These are phyloP conservation scores for Epichloe gansuensis DNA, from an alignment of 2,329 filamentous ascomycete genomes.

Conservation along the genomic window DNA sequence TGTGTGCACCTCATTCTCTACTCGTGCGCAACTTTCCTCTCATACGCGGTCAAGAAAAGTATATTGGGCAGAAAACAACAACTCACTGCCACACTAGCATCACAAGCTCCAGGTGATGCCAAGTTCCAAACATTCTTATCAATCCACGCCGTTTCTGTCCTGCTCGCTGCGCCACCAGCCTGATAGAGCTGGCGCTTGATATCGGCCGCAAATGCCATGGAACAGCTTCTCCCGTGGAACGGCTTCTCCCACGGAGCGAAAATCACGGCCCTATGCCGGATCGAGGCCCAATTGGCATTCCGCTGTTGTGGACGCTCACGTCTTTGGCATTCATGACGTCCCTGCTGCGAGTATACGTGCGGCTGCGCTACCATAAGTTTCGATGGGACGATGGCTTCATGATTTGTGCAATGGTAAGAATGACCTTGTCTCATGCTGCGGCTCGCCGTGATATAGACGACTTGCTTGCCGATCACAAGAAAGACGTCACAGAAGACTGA, in stretches of 20 bases:
- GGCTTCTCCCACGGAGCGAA: not conserved
- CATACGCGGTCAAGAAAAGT: too few relatives aligned
- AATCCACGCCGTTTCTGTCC: too few relatives aligned
- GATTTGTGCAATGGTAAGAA: conserved; percentile 10
- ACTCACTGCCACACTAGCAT: too few relatives aligned
- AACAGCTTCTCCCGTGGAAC: too few relatives aligned
- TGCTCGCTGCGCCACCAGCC: not conserved
- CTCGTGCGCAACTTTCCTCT: too few relatives aligned
- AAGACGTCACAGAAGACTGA: too few relatives aligned
- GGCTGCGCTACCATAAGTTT: conserved; percentile 7
- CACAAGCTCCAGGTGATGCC: too few relatives aligned
- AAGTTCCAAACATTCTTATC: too few relatives aligned
- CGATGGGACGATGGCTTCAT: conserved; percentile 12
- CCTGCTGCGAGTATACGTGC: conserved; percentile 7
- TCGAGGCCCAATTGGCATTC: conserved; percentile 6
- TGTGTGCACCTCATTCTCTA: too few relatives aligned
- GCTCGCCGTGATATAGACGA: too few relatives aligned
- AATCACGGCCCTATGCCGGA: conserved; percentile 5
- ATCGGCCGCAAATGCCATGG: not conserved
- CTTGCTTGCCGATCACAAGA: too few relatives aligned
- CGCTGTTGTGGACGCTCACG: conserved; percentile 9
- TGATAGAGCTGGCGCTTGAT: not conserved
- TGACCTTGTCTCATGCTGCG: not conserved
- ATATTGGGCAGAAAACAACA: too few relatives aligned
- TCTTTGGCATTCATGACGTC: conserved; percentile 8